Evolutionary conservation across 2,329 filamentous ascomycete species (phyloP), one percentile per base, ranked within the genome.

Genomic region (Ramularia endophylla): DNA sequence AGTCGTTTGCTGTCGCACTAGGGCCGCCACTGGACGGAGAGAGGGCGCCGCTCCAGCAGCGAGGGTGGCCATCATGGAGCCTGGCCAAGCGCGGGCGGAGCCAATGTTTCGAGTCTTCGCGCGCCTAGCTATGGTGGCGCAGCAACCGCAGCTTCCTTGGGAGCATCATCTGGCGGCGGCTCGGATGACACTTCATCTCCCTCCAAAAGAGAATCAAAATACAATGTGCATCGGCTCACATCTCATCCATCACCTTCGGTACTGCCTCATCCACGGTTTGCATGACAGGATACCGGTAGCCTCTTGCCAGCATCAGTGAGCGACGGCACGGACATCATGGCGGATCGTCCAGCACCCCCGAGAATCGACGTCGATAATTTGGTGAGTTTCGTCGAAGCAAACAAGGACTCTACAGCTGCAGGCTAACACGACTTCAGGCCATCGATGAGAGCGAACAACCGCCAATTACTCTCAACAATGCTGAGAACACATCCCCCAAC

Each of bases 361-460:
- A 46, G 48, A 11, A 51, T 51, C 17, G 48, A 51, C 31, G 46
- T 51, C 32, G 48, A 51, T 25, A 22, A 35, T 16, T 37, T 46
- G 32, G 41, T 44, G 19, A 44, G 41, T 31, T 8, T 17, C 8
- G 8, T n/a, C 19, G 8, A 13, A 29, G 1, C 11, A 16, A 3
- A 36, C 11, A 3, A 7, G 11, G 27, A 31, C 13, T 18, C n/a
- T 34, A 9, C 13, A 16, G 13, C 31, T 6, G 15, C 15, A 6
- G 4, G 1, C 37, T 40, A 20, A 40, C 36, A 13, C 32, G 8
- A 19, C 19, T 20, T 19, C 19, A 44, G 41, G 31, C 38, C 34
- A 44, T 8, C 22, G 32, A 41, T 13, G 34, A 44, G 18, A 46
- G 48, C 33, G 46, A 49, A 15, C 44, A 49, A 15, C 46, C 40